These are phyloP conservation scores for Fusarium poae DNA, from an alignment of 2,329 filamentous ascomycete genomes.

Conservation along the genomic window DNA sequence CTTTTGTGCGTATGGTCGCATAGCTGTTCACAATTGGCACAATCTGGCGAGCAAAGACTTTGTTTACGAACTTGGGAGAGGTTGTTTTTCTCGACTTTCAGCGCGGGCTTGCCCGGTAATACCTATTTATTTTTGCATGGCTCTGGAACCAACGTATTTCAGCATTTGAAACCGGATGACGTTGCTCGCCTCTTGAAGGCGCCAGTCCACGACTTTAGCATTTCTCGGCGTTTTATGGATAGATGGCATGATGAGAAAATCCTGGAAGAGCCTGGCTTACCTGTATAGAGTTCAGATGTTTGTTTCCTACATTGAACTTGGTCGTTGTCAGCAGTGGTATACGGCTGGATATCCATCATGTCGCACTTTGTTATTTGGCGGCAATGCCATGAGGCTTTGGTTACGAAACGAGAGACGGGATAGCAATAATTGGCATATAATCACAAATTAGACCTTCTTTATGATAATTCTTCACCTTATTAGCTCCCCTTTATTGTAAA, in stretches of 20 bases:
- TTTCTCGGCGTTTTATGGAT: conserved; percentile 48
- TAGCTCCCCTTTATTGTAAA: not conserved
- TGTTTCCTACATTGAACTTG: conserved; percentile 14
- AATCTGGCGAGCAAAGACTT: conserved; percentile 18
- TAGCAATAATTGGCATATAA: conserved; percentile 35
- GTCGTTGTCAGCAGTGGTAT: conserved; percentile 25
- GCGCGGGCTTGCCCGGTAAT: conserved; percentile 40
- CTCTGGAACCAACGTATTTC: conserved; percentile 40
- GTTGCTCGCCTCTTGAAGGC: conserved; percentile 26
- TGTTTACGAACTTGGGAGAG: conserved; percentile 7
- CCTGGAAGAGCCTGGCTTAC: conserved; percentile 19
- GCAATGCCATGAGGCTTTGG: conserved; percentile 28
- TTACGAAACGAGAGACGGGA: conserved; percentile 27
- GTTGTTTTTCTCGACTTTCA: conserved; percentile 28
- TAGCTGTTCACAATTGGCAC: conserved; percentile 4
- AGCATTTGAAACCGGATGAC: conserved; percentile 18
- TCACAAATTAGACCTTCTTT: conserved; percentile 32
- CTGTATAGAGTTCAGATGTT: conserved; percentile 12
- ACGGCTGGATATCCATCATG: conserved; percentile 36
- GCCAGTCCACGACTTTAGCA: conserved; percentile 41
- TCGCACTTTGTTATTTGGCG: conserved; percentile 20
- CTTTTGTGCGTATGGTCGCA: conserved; percentile 7
- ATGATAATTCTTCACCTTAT: conserved; percentile 5
- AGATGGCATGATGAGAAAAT: conserved; percentile 39
- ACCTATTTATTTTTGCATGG: conserved; percentile 47